Evolutionary conservation across 495 filamentous ascomycete species (phyloP).

Genomic region (Lasiosphaeria ovina): DNA sequence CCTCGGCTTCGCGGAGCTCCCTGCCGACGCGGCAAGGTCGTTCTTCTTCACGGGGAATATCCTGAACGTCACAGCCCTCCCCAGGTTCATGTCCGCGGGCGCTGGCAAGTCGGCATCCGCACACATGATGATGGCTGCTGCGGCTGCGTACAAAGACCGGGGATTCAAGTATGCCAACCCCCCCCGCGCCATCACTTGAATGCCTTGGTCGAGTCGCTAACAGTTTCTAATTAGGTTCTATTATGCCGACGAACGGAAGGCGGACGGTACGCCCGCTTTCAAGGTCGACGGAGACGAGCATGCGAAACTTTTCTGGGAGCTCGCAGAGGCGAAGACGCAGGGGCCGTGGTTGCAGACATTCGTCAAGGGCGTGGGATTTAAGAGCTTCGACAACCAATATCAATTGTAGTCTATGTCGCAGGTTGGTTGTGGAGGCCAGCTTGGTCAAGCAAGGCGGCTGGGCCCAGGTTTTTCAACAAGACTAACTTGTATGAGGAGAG

Average conservation of each 20-base stretch:
- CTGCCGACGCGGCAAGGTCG: neutral
- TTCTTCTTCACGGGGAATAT: slow-evolving; percentile 1
- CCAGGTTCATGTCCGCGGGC: neutral
- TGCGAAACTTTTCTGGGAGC: neutral
- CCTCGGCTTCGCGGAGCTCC: neutral
- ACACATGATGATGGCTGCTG: neutral
- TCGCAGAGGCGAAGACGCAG: neutral
- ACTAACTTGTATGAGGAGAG: neutral
- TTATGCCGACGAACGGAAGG: neutral
- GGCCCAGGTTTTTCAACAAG: neutral
- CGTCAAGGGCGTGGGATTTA: neutral
- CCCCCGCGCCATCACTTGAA: neutral
- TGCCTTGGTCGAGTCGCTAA: neutral
- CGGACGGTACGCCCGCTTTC: neutral
- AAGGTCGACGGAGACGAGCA: neutral
- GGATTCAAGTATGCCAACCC: neutral
- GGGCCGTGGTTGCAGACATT: neutral
- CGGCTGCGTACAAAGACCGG: neutral
- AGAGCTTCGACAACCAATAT: neutral
- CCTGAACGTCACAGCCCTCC: neutral
- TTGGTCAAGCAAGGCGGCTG: neutral
- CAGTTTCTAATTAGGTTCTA: neutral
- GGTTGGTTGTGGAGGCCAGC: neutral
- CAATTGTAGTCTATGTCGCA: neutral
- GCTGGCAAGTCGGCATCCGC: neutral